Percentiles rank a stretch among this genome's conserved stretches.
phyloP scores from a whole-genome alignment of 2,329 filamentous ascomycete genomes.

The Claviceps purpurea region DNA sequence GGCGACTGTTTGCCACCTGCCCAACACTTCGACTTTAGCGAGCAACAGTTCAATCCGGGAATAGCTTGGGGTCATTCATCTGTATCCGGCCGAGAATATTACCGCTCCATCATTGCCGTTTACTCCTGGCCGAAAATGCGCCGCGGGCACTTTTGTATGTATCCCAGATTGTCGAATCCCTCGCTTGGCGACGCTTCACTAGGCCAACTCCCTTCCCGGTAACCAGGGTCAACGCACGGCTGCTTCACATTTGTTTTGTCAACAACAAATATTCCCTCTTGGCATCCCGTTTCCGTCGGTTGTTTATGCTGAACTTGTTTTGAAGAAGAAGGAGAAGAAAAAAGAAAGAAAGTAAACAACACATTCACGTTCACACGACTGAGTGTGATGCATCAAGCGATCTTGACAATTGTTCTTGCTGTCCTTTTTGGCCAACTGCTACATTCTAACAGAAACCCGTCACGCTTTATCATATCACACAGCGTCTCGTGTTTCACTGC shows the following conservation, averaged over 20 bases:
- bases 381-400: not conserved
- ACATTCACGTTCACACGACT: not conserved
- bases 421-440: not conserved
- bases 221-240: not conserved
- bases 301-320: not conserved
- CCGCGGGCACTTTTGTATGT: not conserved
- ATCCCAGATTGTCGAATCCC: not conserved
- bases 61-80: not conserved
- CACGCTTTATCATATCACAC: not conserved
- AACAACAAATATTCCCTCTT: not conserved
- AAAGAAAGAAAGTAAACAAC: not conserved
- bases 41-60: not conserved
- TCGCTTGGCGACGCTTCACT: not conserved
- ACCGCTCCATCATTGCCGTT: not conserved
- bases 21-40: not conserved
- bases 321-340: not conserved
- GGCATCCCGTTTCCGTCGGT: not conserved
- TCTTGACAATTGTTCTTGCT: not conserved
- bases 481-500: not conserved
- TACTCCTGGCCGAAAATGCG: not conserved
- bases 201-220: not conserved
- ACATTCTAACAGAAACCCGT: not conserved
- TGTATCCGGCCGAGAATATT: not conserved
- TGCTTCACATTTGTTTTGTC: not conserved
- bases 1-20: conserved; percentile 4